Evolutionary conservation across 2,329 filamentous ascomycete genomes (phyloP), one percentile per base, ranked within the genome.

Genomic region (Ceratocystis diversiconidia): DNA sequence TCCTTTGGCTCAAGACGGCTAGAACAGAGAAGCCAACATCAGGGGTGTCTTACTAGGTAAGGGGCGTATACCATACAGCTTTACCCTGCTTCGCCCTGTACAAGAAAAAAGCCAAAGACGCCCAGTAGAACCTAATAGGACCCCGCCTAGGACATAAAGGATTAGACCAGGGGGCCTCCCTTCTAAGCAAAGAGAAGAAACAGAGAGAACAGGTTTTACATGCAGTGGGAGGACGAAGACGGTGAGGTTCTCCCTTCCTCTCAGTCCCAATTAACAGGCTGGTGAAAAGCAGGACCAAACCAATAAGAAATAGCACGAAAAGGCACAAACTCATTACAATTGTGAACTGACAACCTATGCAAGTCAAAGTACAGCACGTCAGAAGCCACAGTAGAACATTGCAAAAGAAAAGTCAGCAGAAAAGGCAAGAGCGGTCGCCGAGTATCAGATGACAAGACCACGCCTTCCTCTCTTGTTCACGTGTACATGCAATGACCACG

Each of bases 111-210:
- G 55, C 12, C 25, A 59, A 59, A 59, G n/a, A 32, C 55, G 7
- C 17, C 55, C 28, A 59, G n/a, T 7, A 25, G 17, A 17, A 32
- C 2, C 52, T 59, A 59, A 59, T 59, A 59, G 28, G 55, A 59
- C 28, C 55, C 55, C 55, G 28, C 25, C 55, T 30, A 30, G 55
- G 55, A 59, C 55, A n/a, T n/a, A 30, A 36, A 36, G 28, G 28
- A 59, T 30, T n/a, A 59, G 15, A 36, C 55, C 28, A 59, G 55
- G 55, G 55, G 28, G 36, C 25, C 30, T 28, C 52, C 55, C 28
- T 59, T 59, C 28, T 32, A 10, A 59, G 25, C 30, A n/a, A 59
- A 32, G 55, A 59, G 28, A 59, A 59, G 55, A 59, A 59, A 59
- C 55, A 59, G 55, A 59, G 55, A 32, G 25, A 59, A 59, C 55